Evolutionary conservation across 768 basidiomycete species (phyloP).

Genomic region (Lanmaoa pseudosensibilis): DNA sequence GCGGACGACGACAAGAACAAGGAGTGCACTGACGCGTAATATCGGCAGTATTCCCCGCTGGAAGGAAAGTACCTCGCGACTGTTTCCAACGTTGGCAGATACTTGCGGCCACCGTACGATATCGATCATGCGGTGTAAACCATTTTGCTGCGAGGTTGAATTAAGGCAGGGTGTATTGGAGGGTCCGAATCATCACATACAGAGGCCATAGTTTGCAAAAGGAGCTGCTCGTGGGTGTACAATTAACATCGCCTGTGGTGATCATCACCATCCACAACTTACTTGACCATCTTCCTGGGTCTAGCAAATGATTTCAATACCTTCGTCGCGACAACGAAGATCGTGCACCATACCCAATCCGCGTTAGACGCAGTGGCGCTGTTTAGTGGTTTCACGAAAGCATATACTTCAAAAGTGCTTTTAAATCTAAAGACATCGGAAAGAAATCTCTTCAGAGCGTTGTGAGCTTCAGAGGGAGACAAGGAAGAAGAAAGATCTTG

Average conservation of each 20-base stretch:
- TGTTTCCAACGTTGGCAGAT: conserved; percentile 38
- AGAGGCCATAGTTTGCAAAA: conserved; percentile 40
- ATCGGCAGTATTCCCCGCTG: conserved; percentile 56
- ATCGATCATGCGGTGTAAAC: conserved; percentile 49
- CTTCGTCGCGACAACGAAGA: not conserved
- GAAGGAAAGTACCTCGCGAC: conserved; percentile 47
- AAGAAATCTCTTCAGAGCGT: conserved; percentile 43
- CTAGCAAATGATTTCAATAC: conserved; percentile 26
- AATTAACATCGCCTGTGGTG: conserved; percentile 5
- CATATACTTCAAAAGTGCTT: conserved; percentile 43
- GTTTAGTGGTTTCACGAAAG: conserved; percentile 39
- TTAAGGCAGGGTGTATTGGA: not conserved
- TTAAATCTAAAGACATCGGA: conserved; percentile 45
- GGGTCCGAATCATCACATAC: conserved; percentile 23
- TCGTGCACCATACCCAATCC: conserved; percentile 40
- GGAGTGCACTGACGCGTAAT: conserved; percentile 40
- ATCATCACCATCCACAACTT: conserved; percentile 12
- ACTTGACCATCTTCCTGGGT: conserved; percentile 54
- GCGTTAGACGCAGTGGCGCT: conserved; percentile 41
- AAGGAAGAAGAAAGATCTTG: conserved; percentile 32
- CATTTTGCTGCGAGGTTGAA: conserved; percentile 42
- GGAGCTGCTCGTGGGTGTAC: conserved; percentile 29
- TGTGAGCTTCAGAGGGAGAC: conserved; percentile 50
- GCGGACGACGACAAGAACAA: not conserved
- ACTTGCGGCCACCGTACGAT: conserved; percentile 49